Conservation (phyloP, 805 yeast genomes). For the Ogataea kodamae region DNA sequence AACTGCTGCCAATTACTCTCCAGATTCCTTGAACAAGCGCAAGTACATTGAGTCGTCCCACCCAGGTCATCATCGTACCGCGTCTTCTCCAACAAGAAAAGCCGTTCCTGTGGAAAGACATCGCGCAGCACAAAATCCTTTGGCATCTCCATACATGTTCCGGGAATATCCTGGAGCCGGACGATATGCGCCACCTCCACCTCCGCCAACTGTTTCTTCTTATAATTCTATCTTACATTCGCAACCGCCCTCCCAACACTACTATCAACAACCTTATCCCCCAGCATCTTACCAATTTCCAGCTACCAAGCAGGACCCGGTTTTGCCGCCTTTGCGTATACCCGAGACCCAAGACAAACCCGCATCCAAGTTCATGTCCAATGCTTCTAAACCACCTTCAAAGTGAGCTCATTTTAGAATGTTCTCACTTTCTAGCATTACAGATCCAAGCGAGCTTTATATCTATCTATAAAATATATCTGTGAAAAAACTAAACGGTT, state of each 20-base stretch:
- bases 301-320: constrained; percentile 9
- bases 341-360: constrained; percentile 13
- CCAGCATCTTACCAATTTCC: constrained; percentile 16
- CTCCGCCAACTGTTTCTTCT: constrained; percentile 13
- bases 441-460: too few species aligned
- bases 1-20: constrained; percentile 15
- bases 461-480: neutral
- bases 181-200: constrained; percentile 8
- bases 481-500: neutral
- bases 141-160: constrained; percentile 24
- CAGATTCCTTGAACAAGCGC: constrained; percentile 19
- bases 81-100: constrained; percentile 17
- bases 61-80: constrained; percentile 5
- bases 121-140: constrained; percentile 13
- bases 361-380: constrained; percentile 22
- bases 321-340: constrained; percentile 14
- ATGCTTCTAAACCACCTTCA: constrained; percentile 27
- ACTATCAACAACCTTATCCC: constrained; percentile 16
- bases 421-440: too few species aligned
- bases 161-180: constrained; percentile 13
- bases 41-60: constrained; percentile 14
- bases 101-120: constrained; percentile 17
- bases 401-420: constrained; percentile 17
- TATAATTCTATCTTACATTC: constrained; percentile 9
- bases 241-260: constrained; percentile 15